Percentiles rank a stretch among this genome's conserved stretches.
These are phyloP conservation scores for Daucus carota DNA, from an alignment of 129 eudicot species.

Conservation along the genomic window DNA sequence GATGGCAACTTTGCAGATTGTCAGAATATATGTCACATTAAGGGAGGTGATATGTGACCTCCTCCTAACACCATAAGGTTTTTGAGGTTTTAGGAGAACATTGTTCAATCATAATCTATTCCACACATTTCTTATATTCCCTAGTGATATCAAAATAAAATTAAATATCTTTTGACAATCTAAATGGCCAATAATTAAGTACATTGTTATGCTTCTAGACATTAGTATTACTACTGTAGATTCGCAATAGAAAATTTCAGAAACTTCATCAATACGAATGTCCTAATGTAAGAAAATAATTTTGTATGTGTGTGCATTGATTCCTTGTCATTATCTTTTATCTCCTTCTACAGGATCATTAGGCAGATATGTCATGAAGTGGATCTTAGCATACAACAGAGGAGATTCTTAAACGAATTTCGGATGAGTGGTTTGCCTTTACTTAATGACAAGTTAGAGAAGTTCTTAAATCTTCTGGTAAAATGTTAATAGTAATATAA, in stretches of 20 bases:
- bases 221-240: background rate
- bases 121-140: background rate
- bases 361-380: slow-evolving; percentile 52
- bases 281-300: background rate
- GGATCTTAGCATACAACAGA: slow-evolving; percentile 49
- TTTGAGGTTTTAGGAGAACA: no score
- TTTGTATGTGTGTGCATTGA: background rate
- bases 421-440: slow-evolving; percentile 73
- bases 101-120: background rate
- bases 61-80: no score
- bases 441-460: slow-evolving; percentile 81
- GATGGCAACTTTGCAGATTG: background rate
- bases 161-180: background rate
- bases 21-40: no score
- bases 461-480: slow-evolving; percentile 68
- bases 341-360: slow-evolving; percentile 43
- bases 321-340: slow-evolving; percentile 2
- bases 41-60: no score
- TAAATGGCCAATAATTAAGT: background rate
- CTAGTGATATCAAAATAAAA: background rate
- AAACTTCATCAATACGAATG: background rate
- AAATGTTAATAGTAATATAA: slow-evolving; percentile 11
- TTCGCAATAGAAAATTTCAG: background rate
- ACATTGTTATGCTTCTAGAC: background rate
- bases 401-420: slow-evolving; percentile 49